A percentile compares a stretch with the other conserved stretches of the same genome.
These are phyloP conservation scores for Cetraspora pellucida DNA, from an alignment of 192 early-diverging fungal species.

Conservation along the genomic window DNA sequence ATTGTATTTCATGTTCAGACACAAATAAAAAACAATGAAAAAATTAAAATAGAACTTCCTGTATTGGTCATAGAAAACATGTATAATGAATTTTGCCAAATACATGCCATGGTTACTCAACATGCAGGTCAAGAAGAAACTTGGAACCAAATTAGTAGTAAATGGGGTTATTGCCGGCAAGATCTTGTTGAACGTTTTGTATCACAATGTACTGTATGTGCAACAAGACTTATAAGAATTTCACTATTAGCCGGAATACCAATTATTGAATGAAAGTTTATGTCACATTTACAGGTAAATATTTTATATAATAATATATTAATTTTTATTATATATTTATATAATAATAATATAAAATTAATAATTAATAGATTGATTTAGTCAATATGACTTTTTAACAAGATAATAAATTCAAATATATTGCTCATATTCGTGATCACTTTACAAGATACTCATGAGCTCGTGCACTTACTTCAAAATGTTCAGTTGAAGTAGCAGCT, in stretches of 20 bases:
- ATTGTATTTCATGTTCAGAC: background rate
- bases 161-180: background rate
- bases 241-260: too few species aligned
- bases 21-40: background rate
- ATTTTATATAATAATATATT: too few species aligned
- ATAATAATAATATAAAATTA: too few species aligned
- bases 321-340: too few species aligned
- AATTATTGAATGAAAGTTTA: too few species aligned
- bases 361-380: too few species aligned
- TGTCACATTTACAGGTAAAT: too few species aligned
- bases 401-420: too few species aligned
- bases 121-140: background rate
- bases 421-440: background rate
- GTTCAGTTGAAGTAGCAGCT: background rate
- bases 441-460: constrained; percentile 17
- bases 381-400: too few species aligned
- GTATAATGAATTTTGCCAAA: background rate
- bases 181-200: too few species aligned
- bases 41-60: background rate
- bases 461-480: background rate
- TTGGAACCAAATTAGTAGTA: background rate
- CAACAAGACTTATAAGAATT: too few species aligned
- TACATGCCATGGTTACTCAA: background rate
- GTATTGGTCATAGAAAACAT: background rate
- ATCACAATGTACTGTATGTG: too few species aligned